Conservation (phyloP, 1,284 basidiomycete genomes). For the Puccinia brachypodii region DNA sequence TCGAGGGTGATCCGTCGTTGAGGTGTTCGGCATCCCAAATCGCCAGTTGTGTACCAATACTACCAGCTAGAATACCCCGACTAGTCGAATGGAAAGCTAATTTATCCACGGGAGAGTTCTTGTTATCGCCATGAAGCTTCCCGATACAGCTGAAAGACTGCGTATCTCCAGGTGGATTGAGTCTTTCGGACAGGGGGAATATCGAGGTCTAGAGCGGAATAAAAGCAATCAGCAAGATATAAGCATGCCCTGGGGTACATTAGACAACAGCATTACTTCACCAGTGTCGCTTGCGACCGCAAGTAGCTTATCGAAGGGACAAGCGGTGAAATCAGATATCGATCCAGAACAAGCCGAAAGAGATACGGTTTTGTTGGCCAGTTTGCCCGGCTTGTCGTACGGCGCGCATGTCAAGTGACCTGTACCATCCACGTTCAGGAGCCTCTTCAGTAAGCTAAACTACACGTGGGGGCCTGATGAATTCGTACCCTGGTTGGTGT, state of each 20-base stretch:
- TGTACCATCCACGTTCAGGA: slow-evolving; percentile 16
- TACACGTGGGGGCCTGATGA: not conserved
- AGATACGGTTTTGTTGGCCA: slow-evolving; percentile 49
- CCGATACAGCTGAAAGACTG: not conserved
- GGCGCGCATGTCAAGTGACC: slow-evolving; percentile 52
- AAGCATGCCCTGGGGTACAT: not conserved
- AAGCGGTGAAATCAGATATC: slow-evolving; percentile 52
- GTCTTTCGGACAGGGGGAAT: slow-evolving; percentile 27
- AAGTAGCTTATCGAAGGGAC: slow-evolving; percentile 51
- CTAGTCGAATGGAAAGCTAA: slow-evolving; percentile 59
- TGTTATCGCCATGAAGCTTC: slow-evolving; percentile 13
- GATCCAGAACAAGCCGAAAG: slow-evolving; percentile 49
- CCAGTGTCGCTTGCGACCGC: slow-evolving; percentile 51
- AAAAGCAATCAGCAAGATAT: not conserved
- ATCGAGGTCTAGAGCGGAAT: slow-evolving; percentile 1
- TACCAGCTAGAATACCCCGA: slow-evolving; percentile 55
- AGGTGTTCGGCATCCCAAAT: slow-evolving; percentile 56
- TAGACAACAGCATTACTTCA: slow-evolving; percentile 34
- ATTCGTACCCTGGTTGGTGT: slow-evolving; percentile 68
- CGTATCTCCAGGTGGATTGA: not conserved
- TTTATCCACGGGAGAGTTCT: slow-evolving; percentile 53
- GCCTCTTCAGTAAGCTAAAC: not conserved
- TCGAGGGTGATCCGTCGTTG: slow-evolving; percentile 48
- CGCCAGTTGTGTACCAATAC: slow-evolving; percentile 51
- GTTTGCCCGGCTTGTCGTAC: slow-evolving; percentile 52